Base-by-base conservation (phyloP, 2,329 filamentous ascomycete genomes). In the Pseudogymnoascus sp. region DNA sequence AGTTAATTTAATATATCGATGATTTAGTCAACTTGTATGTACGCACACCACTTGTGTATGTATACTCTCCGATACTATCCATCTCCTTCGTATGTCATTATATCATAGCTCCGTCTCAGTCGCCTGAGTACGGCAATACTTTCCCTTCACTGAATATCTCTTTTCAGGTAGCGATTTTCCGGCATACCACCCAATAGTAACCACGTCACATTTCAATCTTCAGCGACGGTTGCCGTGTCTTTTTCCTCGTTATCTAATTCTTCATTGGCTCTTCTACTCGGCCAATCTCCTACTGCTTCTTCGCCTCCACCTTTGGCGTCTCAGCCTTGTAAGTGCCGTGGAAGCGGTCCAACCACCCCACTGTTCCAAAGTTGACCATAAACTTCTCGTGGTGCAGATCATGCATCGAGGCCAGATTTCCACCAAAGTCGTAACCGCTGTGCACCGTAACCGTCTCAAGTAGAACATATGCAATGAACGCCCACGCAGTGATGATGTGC, bases 371-470 rank as follows among this genome's bases (percentile, higher is more conserved):
- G 65, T 83, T 78, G 12, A 82, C 71, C 62, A 78, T 76, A 66
- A 84, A 84, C 65, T 77, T 77, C 73, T 83, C 80, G 70, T 85
- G 82, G 66, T 85, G 82, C 31, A 78, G 69, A 71, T 85, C 82
- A 70, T 85, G 82, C 69, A 77, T 77, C 65, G 72, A 74, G 0
- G 81, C 81, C 61, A 68, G 75, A 62, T 74, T 75, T 64, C 62
- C 67, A 13, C 82, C 76, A 65, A 83, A 83, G 60, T 84, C 80
- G 68, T 82, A 84, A 5, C 82, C 83, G 63, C 80, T 82, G 69
- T 85, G 82, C 61, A 83, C 81, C 0, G 78, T 80, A 3, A 75
- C 73, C 48, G 82, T 83, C 69, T 83, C 79, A 2, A 80, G 62
- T 4, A 84, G 72, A 70, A 79, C 78, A 12, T 73, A 75, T 0